Percentiles rank a stretch among this genome's conserved stretches.
phyloP scores from a whole-genome alignment of 2,329 filamentous ascomycete species.

The Blumeria hordei region DNA sequence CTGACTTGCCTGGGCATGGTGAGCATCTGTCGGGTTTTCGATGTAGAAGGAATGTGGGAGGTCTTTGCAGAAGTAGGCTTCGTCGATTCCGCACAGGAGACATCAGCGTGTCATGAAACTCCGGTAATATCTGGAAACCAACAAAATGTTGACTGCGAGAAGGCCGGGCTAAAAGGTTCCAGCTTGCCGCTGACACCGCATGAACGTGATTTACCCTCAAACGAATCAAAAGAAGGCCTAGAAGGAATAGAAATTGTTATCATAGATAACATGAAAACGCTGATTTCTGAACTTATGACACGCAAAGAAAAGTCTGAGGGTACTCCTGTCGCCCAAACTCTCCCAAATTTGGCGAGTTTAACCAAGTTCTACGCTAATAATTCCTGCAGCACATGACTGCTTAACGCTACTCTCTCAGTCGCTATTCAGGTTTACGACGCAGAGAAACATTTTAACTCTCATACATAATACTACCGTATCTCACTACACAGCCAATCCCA shows the following conservation, averaged over 20 bases:
- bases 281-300: conserved; percentile 28
- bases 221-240: neutral
- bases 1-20: conserved; percentile 22
- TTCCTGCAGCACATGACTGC: conserved; percentile 20
- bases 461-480: conserved; percentile 26
- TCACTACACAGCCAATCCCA: conserved; percentile 18
- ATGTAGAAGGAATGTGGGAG: conserved; percentile 32
- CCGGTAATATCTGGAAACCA: neutral
- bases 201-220: neutral
- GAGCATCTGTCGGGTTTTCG: conserved; percentile 31
- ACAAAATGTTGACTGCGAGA: conserved; percentile 13
- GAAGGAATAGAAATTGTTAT: conserved; percentile 22
- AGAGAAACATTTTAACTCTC: conserved; percentile 23
- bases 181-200: neutral
- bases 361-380: neutral
- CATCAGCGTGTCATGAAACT: neutral
- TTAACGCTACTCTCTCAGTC: conserved; percentile 24
- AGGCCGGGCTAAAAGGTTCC: neutral
- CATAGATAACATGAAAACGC: conserved; percentile 27
- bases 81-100: neutral
- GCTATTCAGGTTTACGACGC: conserved; percentile 22
- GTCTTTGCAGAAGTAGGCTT: conserved; percentile 24
- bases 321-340: conserved; percentile 3
- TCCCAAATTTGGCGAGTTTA: neutral
- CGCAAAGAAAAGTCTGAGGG: conserved; percentile 19